phyloP scores from a whole-genome alignment of 805 yeast species.

The Ogataea methanolica region DNA sequence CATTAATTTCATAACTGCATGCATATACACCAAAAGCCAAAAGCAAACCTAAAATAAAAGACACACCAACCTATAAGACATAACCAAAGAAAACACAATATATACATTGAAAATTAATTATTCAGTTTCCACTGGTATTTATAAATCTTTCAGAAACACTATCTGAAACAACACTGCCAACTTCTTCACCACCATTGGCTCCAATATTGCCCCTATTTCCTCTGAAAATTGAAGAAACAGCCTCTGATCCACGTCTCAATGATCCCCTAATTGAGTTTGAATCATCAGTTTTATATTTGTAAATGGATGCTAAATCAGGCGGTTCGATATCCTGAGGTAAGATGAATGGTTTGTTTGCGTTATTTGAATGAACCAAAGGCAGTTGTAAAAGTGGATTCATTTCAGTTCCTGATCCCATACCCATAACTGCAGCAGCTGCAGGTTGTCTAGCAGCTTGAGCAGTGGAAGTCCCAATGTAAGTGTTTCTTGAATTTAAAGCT shows the following conservation, averaged over 20 bases:
- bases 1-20: too few species aligned
- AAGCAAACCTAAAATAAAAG: not conserved
- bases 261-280: conserved; percentile 33
- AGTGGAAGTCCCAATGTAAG: conserved; percentile 5
- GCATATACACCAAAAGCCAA: too few species aligned
- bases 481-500: conserved; percentile 13
- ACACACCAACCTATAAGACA: not conserved
- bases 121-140: conserved; percentile 6
- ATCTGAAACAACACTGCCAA: conserved; percentile 20
- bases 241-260: conserved; percentile 39
- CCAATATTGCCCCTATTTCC: conserved; percentile 14
- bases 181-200: conserved; percentile 12
- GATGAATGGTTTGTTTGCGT: conserved; percentile 16
- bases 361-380: not conserved
- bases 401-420: conserved; percentile 4
- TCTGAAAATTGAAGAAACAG: conserved; percentile 32
- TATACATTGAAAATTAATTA: not conserved
- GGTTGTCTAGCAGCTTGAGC: conserved; percentile 26
- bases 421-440: not conserved
- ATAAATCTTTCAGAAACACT: conserved; percentile 26
- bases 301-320: conserved; percentile 32
- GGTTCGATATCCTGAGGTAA: conserved; percentile 31
- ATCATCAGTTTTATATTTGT: conserved; percentile 31
- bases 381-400: conserved; percentile 11
- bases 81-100: not conserved